Percentiles rank a stretch among this genome's conserved stretches.
phyloP scores from a whole-genome alignment of 2,329 filamentous ascomycete species.

The Talaromyces sp. region DNA sequence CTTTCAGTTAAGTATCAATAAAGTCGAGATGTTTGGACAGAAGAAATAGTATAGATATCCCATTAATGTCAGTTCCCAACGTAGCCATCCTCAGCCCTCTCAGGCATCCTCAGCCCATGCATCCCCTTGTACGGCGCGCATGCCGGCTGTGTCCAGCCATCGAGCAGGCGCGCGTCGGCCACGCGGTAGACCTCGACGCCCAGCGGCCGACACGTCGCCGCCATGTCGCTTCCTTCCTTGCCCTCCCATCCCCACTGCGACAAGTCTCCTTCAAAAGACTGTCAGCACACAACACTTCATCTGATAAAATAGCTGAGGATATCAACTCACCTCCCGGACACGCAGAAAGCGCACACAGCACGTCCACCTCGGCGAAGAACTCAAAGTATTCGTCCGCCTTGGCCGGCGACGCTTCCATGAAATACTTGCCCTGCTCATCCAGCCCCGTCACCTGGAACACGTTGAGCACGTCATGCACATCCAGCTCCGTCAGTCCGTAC shows the following conservation, averaged over 20 bases:
- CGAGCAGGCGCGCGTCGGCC: conserved; percentile 47
- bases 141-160: conserved; percentile 59
- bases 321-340: conserved; percentile 59
- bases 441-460: conserved; percentile 80
- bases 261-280: conserved; percentile 53
- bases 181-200: conserved; percentile 67
- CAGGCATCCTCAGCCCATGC: conserved; percentile 57
- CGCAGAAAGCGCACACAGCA: conserved; percentile 60
- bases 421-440: conserved; percentile 66
- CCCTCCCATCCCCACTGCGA: conserved; percentile 76
- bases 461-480: conserved; percentile 81
- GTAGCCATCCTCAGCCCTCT: conserved; percentile 21
- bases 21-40: too few species aligned
- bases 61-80: too few species aligned
- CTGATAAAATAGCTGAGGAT: not conserved
- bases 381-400: conserved; percentile 54
- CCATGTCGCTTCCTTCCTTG: conserved; percentile 47
- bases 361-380: conserved; percentile 73
- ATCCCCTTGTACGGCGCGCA: conserved; percentile 57
- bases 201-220: conserved; percentile 66
- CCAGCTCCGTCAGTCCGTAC: conserved; percentile 62
- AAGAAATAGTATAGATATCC: too few species aligned
- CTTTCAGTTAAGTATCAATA: too few species aligned
- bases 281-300: not conserved
- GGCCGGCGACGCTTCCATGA: conserved; percentile 55